Conservation (phyloP, 2,329 filamentous ascomycete species). For the Bipolaris cookei region DNA sequence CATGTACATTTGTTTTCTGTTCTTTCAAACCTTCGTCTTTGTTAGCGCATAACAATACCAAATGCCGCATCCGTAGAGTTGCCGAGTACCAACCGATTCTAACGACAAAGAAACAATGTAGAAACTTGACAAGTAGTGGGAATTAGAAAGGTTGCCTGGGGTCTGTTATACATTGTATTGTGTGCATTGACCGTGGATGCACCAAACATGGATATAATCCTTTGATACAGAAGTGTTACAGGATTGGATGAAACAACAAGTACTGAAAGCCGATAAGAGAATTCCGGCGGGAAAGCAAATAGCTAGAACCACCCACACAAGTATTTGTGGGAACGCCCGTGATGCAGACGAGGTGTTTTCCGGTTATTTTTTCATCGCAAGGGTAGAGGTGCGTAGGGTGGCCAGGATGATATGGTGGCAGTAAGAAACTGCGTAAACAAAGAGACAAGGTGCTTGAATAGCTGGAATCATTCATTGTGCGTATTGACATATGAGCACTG, state of each 20-base stretch:
- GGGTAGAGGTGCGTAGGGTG: background rate
- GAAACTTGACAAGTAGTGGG: too few relatives aligned
- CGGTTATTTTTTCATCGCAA: too few relatives aligned
- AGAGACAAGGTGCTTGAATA: background rate
- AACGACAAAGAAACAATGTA: slow-evolving; percentile 2
- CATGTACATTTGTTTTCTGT: background rate
- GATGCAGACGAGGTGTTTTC: too few relatives aligned
- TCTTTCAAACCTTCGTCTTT: slow-evolving; percentile 5
- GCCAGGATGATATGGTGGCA: background rate
- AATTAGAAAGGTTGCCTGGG: too few relatives aligned
- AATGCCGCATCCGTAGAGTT: background rate
- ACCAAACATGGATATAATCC: too few relatives aligned
- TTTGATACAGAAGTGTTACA: background rate
- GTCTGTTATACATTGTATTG: too few relatives aligned
- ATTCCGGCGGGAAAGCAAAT: too few relatives aligned
- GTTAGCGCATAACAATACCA: background rate
- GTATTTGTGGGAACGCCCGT: background rate
- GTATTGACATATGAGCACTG: background rate
- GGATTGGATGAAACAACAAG: background rate
- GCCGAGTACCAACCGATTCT: background rate
- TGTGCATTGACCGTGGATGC: too few relatives aligned
- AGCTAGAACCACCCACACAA: too few relatives aligned
- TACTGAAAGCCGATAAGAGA: background rate
- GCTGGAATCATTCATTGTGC: background rate
- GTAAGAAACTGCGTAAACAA: background rate